phyloP scores from a whole-genome alignment of 2,329 filamentous ascomycete genomes.

The Sporothrix globosa region DNA sequence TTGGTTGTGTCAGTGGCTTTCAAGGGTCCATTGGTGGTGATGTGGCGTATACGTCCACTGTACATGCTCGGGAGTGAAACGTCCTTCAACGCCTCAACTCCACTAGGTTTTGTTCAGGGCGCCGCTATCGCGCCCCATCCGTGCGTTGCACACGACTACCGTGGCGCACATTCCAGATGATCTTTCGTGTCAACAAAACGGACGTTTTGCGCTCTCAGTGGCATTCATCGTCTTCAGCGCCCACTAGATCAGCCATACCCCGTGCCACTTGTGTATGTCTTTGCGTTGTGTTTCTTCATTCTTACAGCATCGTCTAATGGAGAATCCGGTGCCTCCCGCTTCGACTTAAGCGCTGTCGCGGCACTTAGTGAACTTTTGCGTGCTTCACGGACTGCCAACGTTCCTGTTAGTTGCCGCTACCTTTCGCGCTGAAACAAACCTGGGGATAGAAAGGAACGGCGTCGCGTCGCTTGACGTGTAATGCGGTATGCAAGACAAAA shows the following conservation, averaged over 20 bases:
- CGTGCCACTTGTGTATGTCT: neutral
- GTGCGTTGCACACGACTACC: slow-evolving; percentile 13
- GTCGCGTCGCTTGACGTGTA: neutral
- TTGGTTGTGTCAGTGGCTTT: neutral
- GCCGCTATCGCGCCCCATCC: no score
- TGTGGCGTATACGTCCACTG: no score
- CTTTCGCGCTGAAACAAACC: neutral
- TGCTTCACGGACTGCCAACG: neutral
- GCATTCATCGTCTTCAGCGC: neutral
- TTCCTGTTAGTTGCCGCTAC: neutral
- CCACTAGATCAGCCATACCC: neutral
- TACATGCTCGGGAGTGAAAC: neutral
- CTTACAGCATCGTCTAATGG: neutral
- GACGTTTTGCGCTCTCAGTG: no score
- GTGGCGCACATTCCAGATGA: neutral
- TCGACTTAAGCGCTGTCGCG: neutral
- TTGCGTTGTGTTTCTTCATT: neutral
- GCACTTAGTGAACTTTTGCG: neutral
- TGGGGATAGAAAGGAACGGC: neutral
- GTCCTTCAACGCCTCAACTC: neutral
- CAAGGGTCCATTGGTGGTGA: neutral
- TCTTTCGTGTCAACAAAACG: neutral
- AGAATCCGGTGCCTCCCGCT: neutral
- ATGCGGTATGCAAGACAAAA: neutral
- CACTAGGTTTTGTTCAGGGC: neutral